Base-by-base conservation (phyloP, 2,329 filamentous ascomycete genomes). In the Phaeosphaeriaceae sp. region DNA sequence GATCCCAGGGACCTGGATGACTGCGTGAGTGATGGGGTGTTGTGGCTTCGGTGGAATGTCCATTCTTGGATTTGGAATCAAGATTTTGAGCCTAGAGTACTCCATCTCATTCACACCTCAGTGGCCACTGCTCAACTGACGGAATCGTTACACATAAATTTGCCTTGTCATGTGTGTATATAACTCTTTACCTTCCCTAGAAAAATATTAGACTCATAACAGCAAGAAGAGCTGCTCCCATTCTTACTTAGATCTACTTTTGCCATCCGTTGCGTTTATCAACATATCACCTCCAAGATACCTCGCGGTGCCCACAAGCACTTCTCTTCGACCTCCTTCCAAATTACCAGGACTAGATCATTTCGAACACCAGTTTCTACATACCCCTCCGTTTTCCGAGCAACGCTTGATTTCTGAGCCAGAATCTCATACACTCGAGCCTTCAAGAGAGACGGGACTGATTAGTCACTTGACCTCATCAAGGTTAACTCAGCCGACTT, bases 11-110 rank as follows among this genome's bases (percentile, higher is more conserved):
- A 48, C 33, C 38, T 41, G 35, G 35, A 44, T 12, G 8, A 34
- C 29, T 30, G 18, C 43, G 42, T 32, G 34, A 17, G 26, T 40
- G 44, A 26, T 47, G 55, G 53, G 52, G 53, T 50, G 34, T 33
- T 56, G 56, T 66, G 54, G 61, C 61, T 53, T 60, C 55, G 49
- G 52, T 45, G 28, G 20, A 49, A 46, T 56, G 48, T 46, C 52
- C 46, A 9, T 32, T 58, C 39, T 28, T 49, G 47, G 49, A 32
- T 18, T 15, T 42, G 30, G 39, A 33, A 7, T 34, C 9, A 12
- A 16, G 32, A 17, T 26, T 11, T 26, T 26, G 29, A 44, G 28
- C 18, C 21, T 47, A 36, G 36, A 42, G 28, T 46, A 35, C 13
- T 18, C 36, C 28, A 11, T 26, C 23, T 26, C 23, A 26, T 26